These are phyloP conservation scores for Typha latifolia DNA, from an alignment of 176 grass and related monocot species.

Conservation along the genomic window DNA sequence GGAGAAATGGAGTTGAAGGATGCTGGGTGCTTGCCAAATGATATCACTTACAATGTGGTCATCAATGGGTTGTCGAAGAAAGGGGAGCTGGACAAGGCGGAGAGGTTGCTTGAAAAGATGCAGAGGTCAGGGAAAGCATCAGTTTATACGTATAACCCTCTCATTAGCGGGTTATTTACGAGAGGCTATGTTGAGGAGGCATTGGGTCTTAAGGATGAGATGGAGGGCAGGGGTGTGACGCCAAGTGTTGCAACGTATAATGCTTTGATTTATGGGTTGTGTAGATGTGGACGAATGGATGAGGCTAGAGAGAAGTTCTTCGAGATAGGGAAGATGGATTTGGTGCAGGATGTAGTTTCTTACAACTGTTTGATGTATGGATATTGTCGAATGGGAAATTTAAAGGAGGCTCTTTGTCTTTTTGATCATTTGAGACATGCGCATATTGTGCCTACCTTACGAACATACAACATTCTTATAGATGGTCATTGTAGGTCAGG, in stretches of 20 bases:
- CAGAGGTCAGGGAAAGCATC: conserved; percentile 26
- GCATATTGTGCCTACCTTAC: conserved; percentile 29
- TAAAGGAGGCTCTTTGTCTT: conserved; percentile 40
- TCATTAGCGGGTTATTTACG: conserved; percentile 36
- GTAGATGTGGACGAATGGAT: conserved; percentile 27
- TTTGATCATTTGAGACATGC: conserved; percentile 38
- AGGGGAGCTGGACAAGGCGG: conserved; percentile 35
- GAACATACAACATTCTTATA: conserved; percentile 59
- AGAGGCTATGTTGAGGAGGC: conserved; percentile 35
- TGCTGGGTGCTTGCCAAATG: conserved; percentile 31
- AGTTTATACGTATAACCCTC: conserved; percentile 44
- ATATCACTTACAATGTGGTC: conserved; percentile 50
- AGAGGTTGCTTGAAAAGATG: conserved; percentile 41
- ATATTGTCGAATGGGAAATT: conserved; percentile 37
- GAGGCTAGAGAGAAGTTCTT: conserved; percentile 35
- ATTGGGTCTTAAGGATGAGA: conserved; percentile 33
- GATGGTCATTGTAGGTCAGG: conserved; percentile 55
- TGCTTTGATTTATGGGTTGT: conserved; percentile 43
- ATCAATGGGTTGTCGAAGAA: conserved; percentile 41
- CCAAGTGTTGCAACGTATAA: conserved; percentile 43
- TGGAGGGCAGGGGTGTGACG: conserved; percentile 22
- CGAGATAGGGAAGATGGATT: conserved; percentile 50
- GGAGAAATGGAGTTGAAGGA: conserved; percentile 32
- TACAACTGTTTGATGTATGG: conserved; percentile 55
- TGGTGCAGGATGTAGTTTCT: conserved; percentile 33